These are phyloP conservation scores for Cucurbita argyrosperma DNA, from an alignment of 306 rosid genomes.

Conservation along the genomic window DNA sequence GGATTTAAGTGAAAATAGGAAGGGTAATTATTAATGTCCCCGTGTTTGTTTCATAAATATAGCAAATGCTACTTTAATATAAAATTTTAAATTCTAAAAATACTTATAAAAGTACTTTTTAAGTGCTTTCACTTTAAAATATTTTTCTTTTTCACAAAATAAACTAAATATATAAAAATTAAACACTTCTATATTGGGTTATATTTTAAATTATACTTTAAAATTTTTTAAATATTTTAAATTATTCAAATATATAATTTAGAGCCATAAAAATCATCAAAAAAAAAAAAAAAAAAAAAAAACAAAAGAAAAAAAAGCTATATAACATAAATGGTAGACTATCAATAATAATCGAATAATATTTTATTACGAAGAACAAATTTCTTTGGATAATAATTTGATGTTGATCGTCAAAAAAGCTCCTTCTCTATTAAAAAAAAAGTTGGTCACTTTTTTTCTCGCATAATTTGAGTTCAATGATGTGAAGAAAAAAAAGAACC, in stretches of 20 bases:
- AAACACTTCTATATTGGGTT: too few species aligned
- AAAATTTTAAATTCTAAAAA: neutral
- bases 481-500: neutral
- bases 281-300: neutral
- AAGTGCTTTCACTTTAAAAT: neutral
- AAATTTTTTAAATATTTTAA: too few species aligned
- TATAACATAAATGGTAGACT: neutral
- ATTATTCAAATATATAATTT: too few species aligned
- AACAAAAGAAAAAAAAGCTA: neutral
- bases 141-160: neutral
- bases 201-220: too few species aligned
- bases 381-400: neutral
- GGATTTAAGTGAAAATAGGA: neutral
- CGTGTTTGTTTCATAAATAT: neutral
- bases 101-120: neutral
- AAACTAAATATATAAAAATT: too few species aligned
- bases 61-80: neutral
- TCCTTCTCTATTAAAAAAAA: too few species aligned
- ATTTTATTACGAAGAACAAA: too few species aligned
- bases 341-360: too few species aligned
- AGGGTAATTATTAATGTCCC: neutral
- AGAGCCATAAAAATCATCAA: neutral
- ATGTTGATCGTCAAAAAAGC: neutral
- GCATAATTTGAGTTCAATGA: neutral
- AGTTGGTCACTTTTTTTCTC: too few species aligned